Base-by-base conservation (phyloP, 352 stramenopile genomes). In the Globisporangium nagaii region DNA sequence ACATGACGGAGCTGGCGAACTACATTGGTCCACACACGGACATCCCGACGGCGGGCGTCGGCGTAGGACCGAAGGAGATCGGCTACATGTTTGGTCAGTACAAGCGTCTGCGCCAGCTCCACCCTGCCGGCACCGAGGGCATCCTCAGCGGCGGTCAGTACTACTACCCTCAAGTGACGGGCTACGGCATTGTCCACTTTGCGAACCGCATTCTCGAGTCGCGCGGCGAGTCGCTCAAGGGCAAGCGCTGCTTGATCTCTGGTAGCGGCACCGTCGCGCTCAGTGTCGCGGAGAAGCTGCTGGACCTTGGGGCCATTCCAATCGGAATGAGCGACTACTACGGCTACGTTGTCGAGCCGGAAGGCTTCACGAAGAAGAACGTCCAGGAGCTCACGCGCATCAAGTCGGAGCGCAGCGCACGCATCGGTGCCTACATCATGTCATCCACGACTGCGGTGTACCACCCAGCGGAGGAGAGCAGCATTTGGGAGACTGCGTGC, bases 51-150 rank as follows among this genome's bases (percentile, higher is more conserved):
- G 97, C 97, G 60, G 97, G 96, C 22, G 95, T 98, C 40, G 96
- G 94, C 42, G 93, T 98, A 19, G 93, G 91, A 12, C 65, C 86
- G 9, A 86, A 96, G 56, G 97, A 99, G 75, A 96, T 98, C 51
- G 90, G 92, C 62, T 98, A 97, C 76, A 89, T 99, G 69, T 98
- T 98, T 78, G 96, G 96, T 45, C 96, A 98, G 73, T 99, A 98
- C 90, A 98, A 98, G 74, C 84, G 96, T 39, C 88, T 98, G 58
- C 79, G 82, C 36, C 84, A 94, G 60, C 67, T 90, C 32, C 76
- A 94, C 59, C 78, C 81, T 4, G 78, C 68, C 56, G 77, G 84
- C 50, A 90, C 87, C 1, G 87, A 92, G 43, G 88, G 87, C 27
- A 86, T 97, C 49, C 70, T 97, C 24, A 97, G 90, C 62, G 92